Base-by-base conservation (phyloP, 257 asterid species). In the Avicennia marina region DNA sequence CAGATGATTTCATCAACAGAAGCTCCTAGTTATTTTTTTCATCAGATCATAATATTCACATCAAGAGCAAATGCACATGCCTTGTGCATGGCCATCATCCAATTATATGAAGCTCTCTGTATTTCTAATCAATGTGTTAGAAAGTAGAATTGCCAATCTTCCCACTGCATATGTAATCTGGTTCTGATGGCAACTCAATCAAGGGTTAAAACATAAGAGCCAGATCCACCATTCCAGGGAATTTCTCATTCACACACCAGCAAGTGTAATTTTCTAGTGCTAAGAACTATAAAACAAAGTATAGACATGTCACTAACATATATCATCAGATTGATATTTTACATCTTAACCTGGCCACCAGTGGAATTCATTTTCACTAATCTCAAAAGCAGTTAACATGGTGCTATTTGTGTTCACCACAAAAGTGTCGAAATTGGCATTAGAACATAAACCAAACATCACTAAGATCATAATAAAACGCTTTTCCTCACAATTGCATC, bases 251-350 rank as follows among this genome's bases (percentile, higher is more conserved):
- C 56, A 8, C n/a, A n/a, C n/a, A n/a, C n/a, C n/a, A n/a, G n/a
- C n/a, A n/a, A n/a, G n/a, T n/a, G n/a, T 7, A 11, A 20, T 31
- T 11, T 31, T 58, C 32, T 18, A 15, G 19, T 8, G 17, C 15
- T 11, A 7, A 42, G 15, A 26, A 65, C 24, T 57, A 66, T 38
- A 49, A 57, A 6, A 18, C 33, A 18, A 49, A 39, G 46, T 51
- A 33, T 46, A 29, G 68, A 39, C 19, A 48, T 48, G n/a, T n/a
- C n/a, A n/a, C n/a, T n/a, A n/a, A n/a, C n/a, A n/a, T n/a, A n/a
- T n/a, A n/a, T n/a, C n/a, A n/a, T n/a, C n/a, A n/a, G n/a, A n/a
- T n/a, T n/a, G n/a, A n/a, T n/a, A n/a, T n/a, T n/a, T n/a, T n/a
- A n/a, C n/a, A n/a, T n/a, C n/a, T n/a, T n/a, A n/a, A n/a, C n/a